These are phyloP conservation scores for Zelonia costaricensis DNA, from an alignment of 208 protist genomes.

Conservation along the genomic window DNA sequence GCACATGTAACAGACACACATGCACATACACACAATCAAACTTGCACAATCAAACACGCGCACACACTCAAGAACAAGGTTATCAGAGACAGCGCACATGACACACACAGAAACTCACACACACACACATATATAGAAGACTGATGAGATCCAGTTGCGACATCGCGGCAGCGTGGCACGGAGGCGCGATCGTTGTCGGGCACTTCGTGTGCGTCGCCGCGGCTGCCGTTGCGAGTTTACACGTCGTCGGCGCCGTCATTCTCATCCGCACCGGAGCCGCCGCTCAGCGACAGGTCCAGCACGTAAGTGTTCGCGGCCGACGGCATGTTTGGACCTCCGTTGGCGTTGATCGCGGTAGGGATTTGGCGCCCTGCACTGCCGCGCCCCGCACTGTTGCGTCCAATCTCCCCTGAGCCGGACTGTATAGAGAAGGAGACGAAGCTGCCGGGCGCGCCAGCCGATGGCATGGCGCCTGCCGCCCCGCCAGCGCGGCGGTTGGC, in stretches of 20 bases:
- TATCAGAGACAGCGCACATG: neutral
- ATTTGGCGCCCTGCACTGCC: neutral
- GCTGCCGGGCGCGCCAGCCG: neutral
- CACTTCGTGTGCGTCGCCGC: too few relatives aligned
- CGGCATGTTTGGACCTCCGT: conserved; percentile 15
- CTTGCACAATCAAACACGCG: neutral
- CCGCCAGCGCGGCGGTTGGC: neutral
- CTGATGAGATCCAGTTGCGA: too few relatives aligned
- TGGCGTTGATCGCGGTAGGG: neutral
- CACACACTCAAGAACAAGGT: neutral
- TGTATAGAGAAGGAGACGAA: neutral
- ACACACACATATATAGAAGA: neutral
- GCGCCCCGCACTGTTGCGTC: neutral
- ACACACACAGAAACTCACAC: neutral
- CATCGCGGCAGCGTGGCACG: too few relatives aligned
- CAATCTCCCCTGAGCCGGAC: neutral
- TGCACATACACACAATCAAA: neutral
- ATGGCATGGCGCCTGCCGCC: neutral
- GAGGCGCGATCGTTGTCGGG: too few relatives aligned
- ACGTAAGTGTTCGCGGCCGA: conserved; percentile 14
- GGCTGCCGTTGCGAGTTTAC: too few relatives aligned
- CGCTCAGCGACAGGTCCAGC: conserved; percentile 25
- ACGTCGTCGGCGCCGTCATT: neutral
- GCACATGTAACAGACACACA: neutral
- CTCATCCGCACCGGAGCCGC: conserved; percentile 3